phyloP scores from a whole-genome alignment of 192 early-diverging fungal genomes.

The Coemansia sp. region DNA sequence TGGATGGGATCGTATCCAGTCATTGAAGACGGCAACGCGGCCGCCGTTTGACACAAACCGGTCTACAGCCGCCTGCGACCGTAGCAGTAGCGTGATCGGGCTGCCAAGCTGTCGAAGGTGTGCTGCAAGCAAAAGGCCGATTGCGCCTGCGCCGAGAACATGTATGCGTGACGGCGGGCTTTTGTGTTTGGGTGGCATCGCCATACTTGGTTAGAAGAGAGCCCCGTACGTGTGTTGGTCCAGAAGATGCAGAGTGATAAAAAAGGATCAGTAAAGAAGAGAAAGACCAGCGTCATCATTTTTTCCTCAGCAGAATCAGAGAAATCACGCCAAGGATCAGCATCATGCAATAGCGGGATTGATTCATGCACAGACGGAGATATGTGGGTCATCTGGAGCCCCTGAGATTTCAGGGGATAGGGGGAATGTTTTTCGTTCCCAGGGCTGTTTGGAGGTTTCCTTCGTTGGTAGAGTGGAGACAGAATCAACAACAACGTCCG shows the following conservation, averaged over 20 bases:
- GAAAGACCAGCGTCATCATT: neutral
- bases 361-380: neutral
- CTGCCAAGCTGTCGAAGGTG: conserved; percentile 55
- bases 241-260: neutral
- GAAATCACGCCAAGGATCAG: neutral
- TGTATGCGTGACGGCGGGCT: conserved; percentile 49
- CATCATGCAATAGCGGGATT: neutral
- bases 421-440: neutral
- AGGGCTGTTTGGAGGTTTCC: neutral
- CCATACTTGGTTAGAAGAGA: conserved; percentile 21
- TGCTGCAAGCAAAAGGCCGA: conserved; percentile 64
- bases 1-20: conserved; percentile 33
- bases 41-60: conserved; percentile 24
- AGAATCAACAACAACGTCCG: no score
- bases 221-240: neutral
- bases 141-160: conserved; percentile 69
- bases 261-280: neutral
- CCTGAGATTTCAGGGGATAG: neutral
- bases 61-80: conserved; percentile 50
- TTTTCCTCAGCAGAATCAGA: neutral
- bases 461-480: neutral
- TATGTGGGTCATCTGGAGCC: neutral
- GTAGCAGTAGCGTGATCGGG: conserved; percentile 61
- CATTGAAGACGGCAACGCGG: conserved; percentile 28
- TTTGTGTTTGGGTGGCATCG: conserved; percentile 14